Base-by-base conservation (phyloP, 495 filamentous ascomycete genomes). In the Penicillium manginii region DNA sequence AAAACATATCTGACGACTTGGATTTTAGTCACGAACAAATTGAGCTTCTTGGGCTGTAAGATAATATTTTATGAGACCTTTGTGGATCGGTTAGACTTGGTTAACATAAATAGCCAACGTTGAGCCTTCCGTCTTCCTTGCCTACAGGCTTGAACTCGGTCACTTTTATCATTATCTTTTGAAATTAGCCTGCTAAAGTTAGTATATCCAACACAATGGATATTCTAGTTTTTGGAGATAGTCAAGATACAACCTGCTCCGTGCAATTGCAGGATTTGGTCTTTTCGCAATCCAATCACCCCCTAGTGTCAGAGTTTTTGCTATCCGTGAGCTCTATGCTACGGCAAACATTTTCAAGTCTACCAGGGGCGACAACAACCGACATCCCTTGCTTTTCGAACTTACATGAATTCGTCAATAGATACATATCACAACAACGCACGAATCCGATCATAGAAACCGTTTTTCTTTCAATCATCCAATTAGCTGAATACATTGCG, bases 401-500 rank as follows among this genome's bases (percentile, higher is more conserved):
- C 11, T 19, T 51, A 14, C n/a, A 31, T 1, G 49, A 51, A 31
- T 51, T 51, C 19, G 29, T 35, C 29, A 19, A 51, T 19, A 3
- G n/a, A 4, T 51, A 51, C 29, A 51, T n/a, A 7, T 14, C 26
- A n/a, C 31, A 19, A n/a, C 22, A 23, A 5, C 3, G 2, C 4
- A 35, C 4, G 35, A 51, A 35, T 35, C 49, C 49, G n/a, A 18
- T 19, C 7, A 31, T 51, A 32, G 49, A 51, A 14, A 19, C 49
- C 1, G 18, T 15, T 4, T 32, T 51, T 19, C 26, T 35, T 4
- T 33, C 11, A 32, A 31, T 51, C 4, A 17, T 31, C 2, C 49
- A 51, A 35, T 35, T 51, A 15, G 49, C 49, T 14, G 49, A 51
- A 5, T 51, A 51, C 15, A 32, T 51, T 4, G 4, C 14, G 49